These are phyloP conservation scores for Fraxinus angustifolia DNA, from an alignment of 305 asterid species.

Conservation along the genomic window DNA sequence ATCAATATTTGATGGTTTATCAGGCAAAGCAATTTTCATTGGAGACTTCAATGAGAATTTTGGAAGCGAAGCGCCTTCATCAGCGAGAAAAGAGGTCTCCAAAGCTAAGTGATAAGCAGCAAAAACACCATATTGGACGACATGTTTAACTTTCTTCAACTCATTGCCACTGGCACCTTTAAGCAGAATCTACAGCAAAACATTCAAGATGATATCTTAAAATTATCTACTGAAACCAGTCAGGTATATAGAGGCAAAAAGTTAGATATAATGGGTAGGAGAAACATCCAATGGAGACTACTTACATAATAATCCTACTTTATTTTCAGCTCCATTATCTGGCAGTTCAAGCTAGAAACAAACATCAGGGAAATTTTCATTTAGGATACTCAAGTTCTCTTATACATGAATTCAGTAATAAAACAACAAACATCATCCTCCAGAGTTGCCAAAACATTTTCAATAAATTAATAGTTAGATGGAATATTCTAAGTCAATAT, in stretches of 20 bases:
- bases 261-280: not conserved
- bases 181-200: constrained; percentile 59
- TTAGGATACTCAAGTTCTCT: not conserved
- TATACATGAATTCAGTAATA: not conserved
- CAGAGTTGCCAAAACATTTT: not conserved
- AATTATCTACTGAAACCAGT: not conserved
- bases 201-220: not conserved
- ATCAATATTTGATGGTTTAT: constrained; percentile 50
- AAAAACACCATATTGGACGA: constrained; percentile 69
- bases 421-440: not conserved
- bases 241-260: not conserved
- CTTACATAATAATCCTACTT: not conserved
- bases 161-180: constrained; percentile 84
- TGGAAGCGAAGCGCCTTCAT: constrained; percentile 81
- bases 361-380: not conserved
- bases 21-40: constrained; percentile 63
- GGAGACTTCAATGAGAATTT: constrained; percentile 67
- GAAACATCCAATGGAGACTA: not conserved
- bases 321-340: constrained; percentile 11
- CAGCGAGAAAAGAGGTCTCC: constrained; percentile 84
- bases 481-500: not conserved
- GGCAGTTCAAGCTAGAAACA: not conserved
- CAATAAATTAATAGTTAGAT: not conserved
- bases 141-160: constrained; percentile 72
- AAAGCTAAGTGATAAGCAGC: constrained; percentile 87